Evolutionary conservation across 768 basidiomycete genomes (phyloP), one percentile per base, ranked within the genome.

Genomic region (Boletus reticuloceps): DNA sequence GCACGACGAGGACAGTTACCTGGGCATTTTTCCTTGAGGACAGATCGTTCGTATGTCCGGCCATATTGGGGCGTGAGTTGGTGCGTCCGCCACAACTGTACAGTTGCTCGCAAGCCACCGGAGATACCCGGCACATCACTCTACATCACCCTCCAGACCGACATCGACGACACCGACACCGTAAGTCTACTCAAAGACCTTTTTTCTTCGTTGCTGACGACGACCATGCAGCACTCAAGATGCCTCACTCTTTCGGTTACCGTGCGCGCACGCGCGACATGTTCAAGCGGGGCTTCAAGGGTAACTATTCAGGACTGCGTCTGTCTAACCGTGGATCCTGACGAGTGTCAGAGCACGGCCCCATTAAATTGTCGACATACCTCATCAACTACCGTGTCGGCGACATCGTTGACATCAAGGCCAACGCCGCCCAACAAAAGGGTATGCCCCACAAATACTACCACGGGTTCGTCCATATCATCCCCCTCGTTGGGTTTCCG

Each of bases 161-260:
- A 75, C 77, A 73, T 74, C 74, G 76, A 76, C 81, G 74, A 75
- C 74, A 61, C 69, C 73, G 68, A 72, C 61, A 66, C 63, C 72
- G 79, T 82, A 71, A 72, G 82, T 77, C 58, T 6, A 19, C 34
- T 46, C 50, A 51, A 27, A 58, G 61, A 50, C 48, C 58, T 44
- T 56, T 20, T 36, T 10, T 6, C 38, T 37, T 49, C 56, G 51
- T 20, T 22, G 13, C 51, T 60, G 40, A 56, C 49, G 32, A 44
- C 51, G 43, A 52, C 38, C 4, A 48, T 34, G 13, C 67, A 87
- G 80, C 62, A 79, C 72, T 82, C 84, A 85, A 86, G 75, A 98
- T 99, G 96, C 96, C 96, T 81, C 94, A 98, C 92, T 98, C 96
- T 54, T 99, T 88, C 85, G 96, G 96, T 92, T 92, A 95, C 82